Evolutionary conservation across 768 basidiomycete genomes (phyloP), one percentile per base, ranked within the genome.

Genomic region (Gymnopilus dilepis): DNA sequence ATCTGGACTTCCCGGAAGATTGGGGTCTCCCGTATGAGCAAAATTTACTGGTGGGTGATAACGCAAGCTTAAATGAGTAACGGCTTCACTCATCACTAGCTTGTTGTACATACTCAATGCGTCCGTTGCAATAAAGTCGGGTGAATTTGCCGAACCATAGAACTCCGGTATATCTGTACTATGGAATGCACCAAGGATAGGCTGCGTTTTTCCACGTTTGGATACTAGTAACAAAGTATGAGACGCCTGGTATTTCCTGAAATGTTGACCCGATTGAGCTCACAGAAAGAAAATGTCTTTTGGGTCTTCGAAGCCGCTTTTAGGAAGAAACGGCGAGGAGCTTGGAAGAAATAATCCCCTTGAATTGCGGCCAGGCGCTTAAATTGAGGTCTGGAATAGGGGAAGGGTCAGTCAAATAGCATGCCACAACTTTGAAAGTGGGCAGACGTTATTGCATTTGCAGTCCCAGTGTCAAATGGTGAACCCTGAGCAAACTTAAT

Each of bases 321-420:
- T 19, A 80, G 64, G 59, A 78, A 71, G 62, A 73, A 76, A 13
- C 79, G 72, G 6, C 78, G 74, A 19, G 73, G 73, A 7, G 71
- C 74, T 48, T 78, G 72, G 67, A 78, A 79, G 11, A 67, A 41
- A 9, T 72, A 41, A 58, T 82, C 81, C 0, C 80, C 79, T 54
- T 73, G 73, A 13, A 80, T 58, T 0, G 78, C 76, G 0, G 79
- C 70, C 9, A 80, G 63, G 2, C 81, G 73, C 59, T 80, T 81
- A 68, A 70, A 80, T 64, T 81, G 58, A 4, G 80, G 78, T 2
- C 77, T 78, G 53, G 6, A 34, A 37, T 41, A 41, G 2, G 41
- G 3, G 5, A 2, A 28, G 21, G n/a, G 28, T 34, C 0, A 26
- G 7, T 3, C 26, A 33, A 17, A 7, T 6, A 21, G 7, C 1